Percentiles rank a stretch among this genome's conserved stretches.
Conservation (phyloP, 73 alveolate genomes). For the Loxodes magnus region DNA sequence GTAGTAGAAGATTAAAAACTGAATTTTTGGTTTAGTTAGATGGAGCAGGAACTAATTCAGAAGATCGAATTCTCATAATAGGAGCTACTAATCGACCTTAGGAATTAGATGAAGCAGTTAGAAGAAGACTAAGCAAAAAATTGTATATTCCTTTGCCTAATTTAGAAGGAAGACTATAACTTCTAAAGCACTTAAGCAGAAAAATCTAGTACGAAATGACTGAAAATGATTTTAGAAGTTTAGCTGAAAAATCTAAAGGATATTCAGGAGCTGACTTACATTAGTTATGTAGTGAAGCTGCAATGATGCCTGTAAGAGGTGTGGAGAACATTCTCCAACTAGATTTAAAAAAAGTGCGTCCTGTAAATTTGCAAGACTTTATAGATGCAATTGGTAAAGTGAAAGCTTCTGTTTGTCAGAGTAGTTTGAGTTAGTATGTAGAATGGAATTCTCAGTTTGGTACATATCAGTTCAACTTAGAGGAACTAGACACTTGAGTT, state of each 20-base stretch:
- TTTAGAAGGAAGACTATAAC: constrained; percentile 70
- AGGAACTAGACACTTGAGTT: constrained; percentile 47
- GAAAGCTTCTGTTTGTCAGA: too few relatives aligned
- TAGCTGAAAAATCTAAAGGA: constrained; percentile 23
- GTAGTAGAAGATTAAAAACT: constrained; percentile 90
- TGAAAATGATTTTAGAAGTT: constrained; percentile 35
- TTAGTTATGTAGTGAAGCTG: constrained; percentile 95
- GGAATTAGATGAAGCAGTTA: constrained; percentile 88
- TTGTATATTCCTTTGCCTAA: constrained; percentile 95
- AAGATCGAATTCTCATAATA: constrained; percentile 69
- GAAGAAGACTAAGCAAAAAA: constrained; percentile 77
- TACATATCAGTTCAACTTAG: constrained; percentile 50
- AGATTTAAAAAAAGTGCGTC: constrained; percentile 27
- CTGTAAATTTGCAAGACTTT: constrained; percentile 81
- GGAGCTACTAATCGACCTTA: constrained; percentile 96
- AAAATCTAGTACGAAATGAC: constrained; percentile 48
- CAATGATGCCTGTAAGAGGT: constrained; percentile 83
- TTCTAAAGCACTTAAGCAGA: constrained; percentile 53
- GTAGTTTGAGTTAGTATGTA: constrained; percentile 54
- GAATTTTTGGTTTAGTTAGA: constrained; percentile 91
- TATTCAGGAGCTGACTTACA: constrained; percentile 88
- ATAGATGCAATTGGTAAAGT: constrained; percentile 81
- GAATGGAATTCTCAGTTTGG: constrained; percentile 90
- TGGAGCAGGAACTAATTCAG: constrained; percentile 74
- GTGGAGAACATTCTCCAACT: constrained; percentile 40